Evolutionary conservation across 1,139 yeast genomes (phyloP).

Genomic region (Candida sp.): DNA sequence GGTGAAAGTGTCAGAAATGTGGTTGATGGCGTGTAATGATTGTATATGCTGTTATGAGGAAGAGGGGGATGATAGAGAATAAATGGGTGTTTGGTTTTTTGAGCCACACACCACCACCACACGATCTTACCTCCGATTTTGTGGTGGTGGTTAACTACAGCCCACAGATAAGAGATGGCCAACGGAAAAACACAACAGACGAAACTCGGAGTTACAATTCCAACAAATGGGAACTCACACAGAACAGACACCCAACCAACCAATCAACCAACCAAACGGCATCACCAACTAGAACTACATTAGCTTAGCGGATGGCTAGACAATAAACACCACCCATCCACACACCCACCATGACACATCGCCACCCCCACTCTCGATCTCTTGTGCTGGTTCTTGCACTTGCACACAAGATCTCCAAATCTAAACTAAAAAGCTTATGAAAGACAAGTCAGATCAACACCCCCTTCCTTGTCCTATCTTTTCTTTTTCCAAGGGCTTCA

Average conservation of each 20-base stretch:
- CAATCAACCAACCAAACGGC: not conserved
- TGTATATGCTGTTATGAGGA: not conserved
- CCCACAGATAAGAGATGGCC: not conserved
- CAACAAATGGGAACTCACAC: not conserved
- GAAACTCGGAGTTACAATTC: not conserved
- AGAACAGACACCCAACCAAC: too few species aligned
- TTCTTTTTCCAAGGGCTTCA: too few species aligned
- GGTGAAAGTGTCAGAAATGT: not conserved
- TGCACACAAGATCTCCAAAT: too few species aligned
- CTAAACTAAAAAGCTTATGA: too few species aligned
- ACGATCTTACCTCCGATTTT: not conserved
- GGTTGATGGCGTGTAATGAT: not conserved
- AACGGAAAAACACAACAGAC: not conserved
- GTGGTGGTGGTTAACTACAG: not conserved
- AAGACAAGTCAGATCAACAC: too few species aligned
- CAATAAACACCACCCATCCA: too few species aligned
- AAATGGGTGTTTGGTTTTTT: not conserved
- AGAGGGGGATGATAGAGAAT: not conserved
- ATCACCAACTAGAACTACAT: too few species aligned
- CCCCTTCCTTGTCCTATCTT: too few species aligned
- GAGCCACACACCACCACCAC: not conserved
- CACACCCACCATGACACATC: too few species aligned
- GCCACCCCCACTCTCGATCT: too few species aligned
- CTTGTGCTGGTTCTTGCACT: too few species aligned
- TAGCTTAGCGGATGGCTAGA: too few species aligned